Base-by-base conservation (phyloP, 495 filamentous ascomycete genomes). In the Achaetomiella virescens region DNA sequence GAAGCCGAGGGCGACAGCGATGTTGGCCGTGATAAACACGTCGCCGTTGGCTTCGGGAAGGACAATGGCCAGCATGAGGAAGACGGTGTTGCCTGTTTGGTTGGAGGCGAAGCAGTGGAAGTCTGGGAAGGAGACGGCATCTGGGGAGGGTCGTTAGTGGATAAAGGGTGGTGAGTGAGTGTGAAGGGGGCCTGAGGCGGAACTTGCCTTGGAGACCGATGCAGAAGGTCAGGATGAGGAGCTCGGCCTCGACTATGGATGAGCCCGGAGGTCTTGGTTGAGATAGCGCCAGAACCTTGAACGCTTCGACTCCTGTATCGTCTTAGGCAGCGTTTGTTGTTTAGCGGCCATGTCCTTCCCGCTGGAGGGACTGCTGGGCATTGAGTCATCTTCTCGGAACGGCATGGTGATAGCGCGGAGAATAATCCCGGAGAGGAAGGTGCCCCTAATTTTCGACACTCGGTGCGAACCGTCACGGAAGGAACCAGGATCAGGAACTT, bases 51-150 rank as follows among this genome's bases (percentile, higher is more conserved):
- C 63, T 20, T 75, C 66, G 14, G 80, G 77, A 27, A 79, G 59
- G 37, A 73, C 73, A 43, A 81, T 68, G 31, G 80, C 81, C 18
- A 84, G 71, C 41, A 84, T 65, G 12, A 78, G 68, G 59, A 78
- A 77, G 42, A 86, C 75, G 14, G 81, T 81, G 69, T 84, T 86
- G 59, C 83, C 82, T 1, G 83, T 84, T 61, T 86, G 81, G 67
- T 84, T 85, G 31, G 80, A 84, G 31, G 82, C 79, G 61, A 86
- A 85, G 59, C 81, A 84, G 70, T 75, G 75, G 64, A 78, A 84
- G 65, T 83, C 81, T 22, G 80, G 80, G 61, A 78, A 86, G 52
- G 80, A 74, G 49, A 79, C 73, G 42, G 81, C 81, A 65, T 84
- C 82, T 77, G 78, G 6, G 25, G 17, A 6, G 11, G 8, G 48